Percentiles rank a stretch among this genome's conserved stretches.
Evolutionary conservation across 208 protist species (phyloP).

Genomic region (Trypanosoma conorhini): DNA sequence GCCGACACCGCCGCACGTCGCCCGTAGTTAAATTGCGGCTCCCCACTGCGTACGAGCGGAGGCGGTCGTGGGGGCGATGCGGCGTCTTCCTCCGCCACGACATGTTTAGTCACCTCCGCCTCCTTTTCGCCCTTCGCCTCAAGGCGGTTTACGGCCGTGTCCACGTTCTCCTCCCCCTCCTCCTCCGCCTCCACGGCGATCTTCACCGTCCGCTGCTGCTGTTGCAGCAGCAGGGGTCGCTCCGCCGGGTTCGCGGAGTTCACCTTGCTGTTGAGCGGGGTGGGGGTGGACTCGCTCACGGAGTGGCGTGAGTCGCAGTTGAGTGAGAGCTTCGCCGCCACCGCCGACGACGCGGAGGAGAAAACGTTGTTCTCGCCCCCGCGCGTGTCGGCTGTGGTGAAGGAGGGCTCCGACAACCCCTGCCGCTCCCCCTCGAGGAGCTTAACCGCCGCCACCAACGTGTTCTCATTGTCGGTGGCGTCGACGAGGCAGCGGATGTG

Average conservation of each 20-base stretch:
- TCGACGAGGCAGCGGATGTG: slow-evolving; percentile 64
- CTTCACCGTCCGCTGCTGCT: background rate
- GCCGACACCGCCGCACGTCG: slow-evolving; percentile 71
- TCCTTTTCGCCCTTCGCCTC: background rate
- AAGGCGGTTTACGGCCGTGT: background rate
- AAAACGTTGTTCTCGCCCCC: background rate
- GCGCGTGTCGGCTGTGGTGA: background rate
- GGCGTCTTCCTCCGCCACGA: background rate
- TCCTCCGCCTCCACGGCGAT: background rate
- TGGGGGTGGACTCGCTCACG: background rate
- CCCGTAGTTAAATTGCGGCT: slow-evolving; percentile 19
- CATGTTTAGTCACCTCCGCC: background rate
- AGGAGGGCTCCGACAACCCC: background rate
- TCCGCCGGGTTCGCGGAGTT: background rate
- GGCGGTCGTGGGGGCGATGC: background rate
- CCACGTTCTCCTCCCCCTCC: background rate
- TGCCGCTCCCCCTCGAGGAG: slow-evolving; percentile 34
- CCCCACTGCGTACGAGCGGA: background rate
- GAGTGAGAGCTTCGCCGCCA: background rate
- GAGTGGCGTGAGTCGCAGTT: background rate
- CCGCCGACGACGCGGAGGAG: background rate
- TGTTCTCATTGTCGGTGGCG: slow-evolving; percentile 51
- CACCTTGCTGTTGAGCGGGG: background rate
- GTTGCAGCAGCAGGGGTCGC: too few species aligned
- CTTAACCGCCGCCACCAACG: slow-evolving; percentile 45